Evolutionary conservation across 768 basidiomycete species (phyloP), one percentile per base, ranked within the genome.

Genomic region (Termitomyces titanicus): DNA sequence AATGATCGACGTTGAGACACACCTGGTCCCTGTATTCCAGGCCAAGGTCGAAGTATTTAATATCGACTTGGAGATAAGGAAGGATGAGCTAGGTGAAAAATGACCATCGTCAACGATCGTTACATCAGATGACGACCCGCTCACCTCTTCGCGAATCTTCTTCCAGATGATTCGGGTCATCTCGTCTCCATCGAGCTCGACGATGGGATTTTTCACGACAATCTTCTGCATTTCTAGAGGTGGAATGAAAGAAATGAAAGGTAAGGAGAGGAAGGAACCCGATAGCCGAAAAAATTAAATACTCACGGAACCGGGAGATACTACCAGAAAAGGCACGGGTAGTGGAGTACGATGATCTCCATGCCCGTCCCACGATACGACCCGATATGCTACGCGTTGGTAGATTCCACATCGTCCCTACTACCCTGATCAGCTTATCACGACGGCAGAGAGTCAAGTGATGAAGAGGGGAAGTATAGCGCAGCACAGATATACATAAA

Each of bases 161-260:
- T 94, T 94, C 94, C 92, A 98, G 70, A 98, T 99, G 66, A 99
- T 97, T 62, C 96, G 80, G 33, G 96, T 99, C 96, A 98, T 98
- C 75, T 99, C 96, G 73, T 97, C 95, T 45, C 94, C 94, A 70
- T 98, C 94, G 50, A 98, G 83, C 74, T 97, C 94, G 46, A 97
- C 94, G 44, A 97, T 83, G 6, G 94, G 94, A 66, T 94, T 94
- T 66, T 81, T 75, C 47, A 94, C 94, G 27, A 79, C 80, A 65
- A 97, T 95, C 69, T 88, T 90, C 68, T 82, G 79, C 63, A 67
- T 65, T 40, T 65, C 61, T 55, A 44, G 13, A 52, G 55, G 40
- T n/a, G n/a, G n/a, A n/a, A 25, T 43, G 7, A 39, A 20, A 15
- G 45, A 31, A 31, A 35, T 9, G 29, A 29, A 29, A 51, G 24